Conservation (phyloP, 2,329 filamentous ascomycete species). For the Curvularia spicifera region DNA sequence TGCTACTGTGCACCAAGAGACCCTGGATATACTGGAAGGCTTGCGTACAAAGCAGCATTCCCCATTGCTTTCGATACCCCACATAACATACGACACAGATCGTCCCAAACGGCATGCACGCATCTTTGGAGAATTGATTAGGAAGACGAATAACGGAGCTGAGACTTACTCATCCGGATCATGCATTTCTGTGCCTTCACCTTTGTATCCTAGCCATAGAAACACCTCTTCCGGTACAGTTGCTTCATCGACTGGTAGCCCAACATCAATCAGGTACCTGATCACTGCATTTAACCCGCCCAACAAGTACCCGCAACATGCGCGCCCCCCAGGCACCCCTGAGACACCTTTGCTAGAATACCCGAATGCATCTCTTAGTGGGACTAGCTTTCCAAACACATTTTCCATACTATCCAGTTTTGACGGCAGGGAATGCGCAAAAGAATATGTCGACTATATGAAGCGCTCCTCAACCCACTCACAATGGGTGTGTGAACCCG, state of each 20-base stretch:
- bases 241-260: neutral
- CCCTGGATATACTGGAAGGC: neutral
- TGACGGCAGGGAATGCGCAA: neutral
- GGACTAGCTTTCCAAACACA: neutral
- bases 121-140: neutral
- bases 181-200: neutral
- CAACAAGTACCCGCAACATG: neutral
- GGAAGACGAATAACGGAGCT: neutral
- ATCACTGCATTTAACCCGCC: neutral
- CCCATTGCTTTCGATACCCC: neutral
- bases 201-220: neutral
- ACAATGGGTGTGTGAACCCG: neutral
- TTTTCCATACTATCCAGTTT: neutral
- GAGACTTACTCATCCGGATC: neutral
- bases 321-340: neutral
- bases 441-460: neutral
- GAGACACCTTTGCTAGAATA: neutral
- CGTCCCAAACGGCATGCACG: neutral
- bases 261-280: neutral
- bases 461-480: neutral
- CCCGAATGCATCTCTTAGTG: neutral
- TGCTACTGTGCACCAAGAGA: neutral
- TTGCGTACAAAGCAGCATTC: neutral
- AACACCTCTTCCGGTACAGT: neutral
- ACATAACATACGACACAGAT: neutral